Conservation (phyloP, 257 asterid genomes). For the Marsdenia floribunda region DNA sequence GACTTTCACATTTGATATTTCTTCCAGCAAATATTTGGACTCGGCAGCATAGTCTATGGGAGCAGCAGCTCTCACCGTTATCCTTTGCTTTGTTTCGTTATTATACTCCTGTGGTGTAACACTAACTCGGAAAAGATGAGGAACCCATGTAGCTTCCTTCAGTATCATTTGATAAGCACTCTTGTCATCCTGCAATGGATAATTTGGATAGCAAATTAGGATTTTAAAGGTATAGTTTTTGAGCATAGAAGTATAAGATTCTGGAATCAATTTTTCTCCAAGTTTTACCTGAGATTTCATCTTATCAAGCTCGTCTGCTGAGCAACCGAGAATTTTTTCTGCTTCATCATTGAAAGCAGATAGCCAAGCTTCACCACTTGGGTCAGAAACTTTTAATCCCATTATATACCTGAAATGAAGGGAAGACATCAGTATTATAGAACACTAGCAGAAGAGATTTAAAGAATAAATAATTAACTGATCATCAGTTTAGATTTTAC, state of each 20-base stretch:
- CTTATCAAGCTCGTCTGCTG: conserved; percentile 80
- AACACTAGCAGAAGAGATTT: background rate
- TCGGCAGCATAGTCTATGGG: conserved; percentile 76
- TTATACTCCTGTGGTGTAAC: conserved; percentile 66
- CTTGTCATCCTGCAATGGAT: conserved; percentile 43
- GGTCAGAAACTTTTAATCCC: conserved; percentile 67
- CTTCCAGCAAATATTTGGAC: conserved; percentile 61
- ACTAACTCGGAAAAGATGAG: conserved; percentile 69
- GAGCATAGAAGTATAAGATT: background rate
- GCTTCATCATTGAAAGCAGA: conserved; percentile 76
- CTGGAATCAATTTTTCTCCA: background rate
- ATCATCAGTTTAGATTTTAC: conserved; percentile 24
- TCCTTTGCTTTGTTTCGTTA: conserved; percentile 78
- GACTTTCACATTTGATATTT: conserved; percentile 54
- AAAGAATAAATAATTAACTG: background rate
- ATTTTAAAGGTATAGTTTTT: background rate
- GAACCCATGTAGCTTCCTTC: conserved; percentile 59
- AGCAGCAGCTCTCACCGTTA: conserved; percentile 61
- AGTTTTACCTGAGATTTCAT: conserved; percentile 51
- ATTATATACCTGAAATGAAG: conserved; percentile 54
- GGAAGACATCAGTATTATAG: background rate
- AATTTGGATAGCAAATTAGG: conserved; percentile 9
- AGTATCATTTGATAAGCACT: conserved; percentile 25
- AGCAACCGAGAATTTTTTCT: conserved; percentile 62
- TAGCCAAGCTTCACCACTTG: conserved; percentile 81